phyloP scores from a whole-genome alignment of 345 rosid genomes.

The Eucalyptus pauciflora region DNA sequence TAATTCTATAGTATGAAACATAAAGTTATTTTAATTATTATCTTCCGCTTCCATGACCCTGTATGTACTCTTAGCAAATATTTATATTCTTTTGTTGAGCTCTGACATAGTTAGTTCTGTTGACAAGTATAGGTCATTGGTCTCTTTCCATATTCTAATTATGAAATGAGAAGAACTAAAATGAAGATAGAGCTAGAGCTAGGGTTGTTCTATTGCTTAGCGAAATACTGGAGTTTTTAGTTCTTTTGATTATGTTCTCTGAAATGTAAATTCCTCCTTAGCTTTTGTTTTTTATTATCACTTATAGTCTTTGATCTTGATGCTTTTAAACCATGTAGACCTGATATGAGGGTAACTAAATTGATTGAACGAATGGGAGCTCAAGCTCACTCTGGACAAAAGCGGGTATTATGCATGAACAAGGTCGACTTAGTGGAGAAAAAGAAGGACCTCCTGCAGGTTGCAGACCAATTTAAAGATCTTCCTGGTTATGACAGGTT shows the following conservation, averaged over 20 bases:
- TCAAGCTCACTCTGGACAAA: conserved; percentile 53
- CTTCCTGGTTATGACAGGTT: conserved; percentile 83
- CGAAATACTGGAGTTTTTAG: not conserved
- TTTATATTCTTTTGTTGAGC: not conserved
- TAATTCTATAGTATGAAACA: not conserved
- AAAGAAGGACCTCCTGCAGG: conserved; percentile 69
- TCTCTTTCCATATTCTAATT: not conserved
- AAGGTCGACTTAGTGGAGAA: conserved; percentile 77
- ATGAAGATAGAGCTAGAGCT: not conserved
- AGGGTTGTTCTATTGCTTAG: not conserved
- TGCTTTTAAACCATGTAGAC: conserved; percentile 22
- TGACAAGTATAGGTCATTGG: not conserved
- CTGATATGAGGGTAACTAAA: conserved; percentile 69
- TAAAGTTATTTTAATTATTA: not conserved
- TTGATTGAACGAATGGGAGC: conserved; percentile 66
- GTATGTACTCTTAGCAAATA: not conserved
- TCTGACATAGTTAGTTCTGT: not conserved
- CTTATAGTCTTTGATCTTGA: not conserved
- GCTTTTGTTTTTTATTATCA: not conserved
- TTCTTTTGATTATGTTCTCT: not conserved
- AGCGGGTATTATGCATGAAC: conserved; percentile 82
- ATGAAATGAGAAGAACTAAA: not conserved
- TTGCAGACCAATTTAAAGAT: conserved; percentile 64
- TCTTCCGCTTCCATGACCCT: not conserved
- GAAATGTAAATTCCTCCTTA: not conserved